Percentiles rank a stretch among this genome's conserved stretches.
These are phyloP conservation scores for Malassezia globosa DNA, from an alignment of 1,284 basidiomycete species.

Conservation along the genomic window DNA sequence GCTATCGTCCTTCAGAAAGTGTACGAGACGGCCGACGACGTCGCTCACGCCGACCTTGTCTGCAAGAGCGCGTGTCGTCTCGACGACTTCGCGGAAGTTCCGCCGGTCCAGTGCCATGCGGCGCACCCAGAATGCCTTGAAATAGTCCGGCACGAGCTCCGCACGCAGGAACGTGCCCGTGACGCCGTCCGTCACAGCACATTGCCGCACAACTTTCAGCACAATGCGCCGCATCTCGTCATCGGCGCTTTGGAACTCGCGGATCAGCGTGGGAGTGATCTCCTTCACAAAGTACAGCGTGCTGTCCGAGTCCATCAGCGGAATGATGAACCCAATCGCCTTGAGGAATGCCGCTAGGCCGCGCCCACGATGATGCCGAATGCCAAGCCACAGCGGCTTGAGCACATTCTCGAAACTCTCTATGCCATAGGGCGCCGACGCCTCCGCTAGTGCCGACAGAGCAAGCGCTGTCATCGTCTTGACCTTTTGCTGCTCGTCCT, in stretches of 20 bases:
- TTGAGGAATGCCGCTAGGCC: conserved; percentile 96
- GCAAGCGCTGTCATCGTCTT: conserved; percentile 96
- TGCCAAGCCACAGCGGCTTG: conserved; percentile 95
- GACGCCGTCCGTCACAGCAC: conserved; percentile 75
- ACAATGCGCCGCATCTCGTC: conserved; percentile 99
- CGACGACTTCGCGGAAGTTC: conserved; percentile 93
- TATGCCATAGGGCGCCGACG: conserved; percentile 95
- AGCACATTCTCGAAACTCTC: conserved; percentile 97
- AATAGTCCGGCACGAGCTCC: conserved; percentile 98
- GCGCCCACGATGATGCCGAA: conserved; percentile 92
- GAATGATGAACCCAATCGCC: conserved; percentile 98
- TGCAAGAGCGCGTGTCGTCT: conserved; percentile 93
- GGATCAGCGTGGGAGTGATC: conserved; percentile 57
- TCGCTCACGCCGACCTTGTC: conserved; percentile 92
- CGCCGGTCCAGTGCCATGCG: conserved; percentile 93
- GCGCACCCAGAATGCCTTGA: conserved; percentile 90
- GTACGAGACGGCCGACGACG: conserved; percentile 86
- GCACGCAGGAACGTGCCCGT: conserved; percentile 55
- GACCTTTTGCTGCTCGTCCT: conserved; percentile 98
- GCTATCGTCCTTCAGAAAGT: conserved; percentile 69
- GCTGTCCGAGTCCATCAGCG: conserved; percentile 91
- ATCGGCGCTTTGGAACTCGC: conserved; percentile 97
- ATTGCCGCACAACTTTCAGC: conserved; percentile 96
- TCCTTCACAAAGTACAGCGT: conserved; percentile 47
- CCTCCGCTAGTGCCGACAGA: conserved; percentile 91